These are phyloP conservation scores for Starmerella stigmatis DNA, from an alignment of 805 yeast genomes.

Conservation along the genomic window DNA sequence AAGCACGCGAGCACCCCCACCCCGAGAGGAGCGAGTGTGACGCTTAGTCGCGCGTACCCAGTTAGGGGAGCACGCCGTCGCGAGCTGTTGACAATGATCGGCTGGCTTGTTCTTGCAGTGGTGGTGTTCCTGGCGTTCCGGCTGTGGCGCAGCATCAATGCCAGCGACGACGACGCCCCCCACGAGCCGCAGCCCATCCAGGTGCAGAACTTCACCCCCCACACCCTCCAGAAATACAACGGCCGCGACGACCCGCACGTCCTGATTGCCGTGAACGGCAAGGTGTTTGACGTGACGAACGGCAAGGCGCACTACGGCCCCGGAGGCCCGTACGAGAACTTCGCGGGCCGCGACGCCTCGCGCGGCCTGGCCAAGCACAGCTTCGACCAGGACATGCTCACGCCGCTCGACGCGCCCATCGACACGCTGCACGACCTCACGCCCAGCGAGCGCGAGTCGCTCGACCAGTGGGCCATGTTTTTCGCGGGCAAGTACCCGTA, in stretches of 20 bases:
- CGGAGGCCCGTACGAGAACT: conserved; percentile 85
- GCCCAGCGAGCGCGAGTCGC: conserved; percentile 49
- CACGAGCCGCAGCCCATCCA: conserved; percentile 28
- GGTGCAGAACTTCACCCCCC: conserved; percentile 54
- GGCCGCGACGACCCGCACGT: conserved; percentile 72
- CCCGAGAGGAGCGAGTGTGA: neutral
- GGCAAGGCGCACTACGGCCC: conserved; percentile 90
- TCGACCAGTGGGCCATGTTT: conserved; percentile 77
- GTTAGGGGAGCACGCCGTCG: neutral
- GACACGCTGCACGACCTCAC: conserved; percentile 58
- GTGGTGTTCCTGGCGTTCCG: conserved; percentile 8
- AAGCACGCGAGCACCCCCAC: neutral
- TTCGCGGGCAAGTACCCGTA: conserved; percentile 71
- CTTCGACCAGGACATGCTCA: conserved; percentile 59
- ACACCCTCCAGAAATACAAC: conserved; percentile 59
- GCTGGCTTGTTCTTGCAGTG: conserved; percentile 10
- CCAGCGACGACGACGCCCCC: neutral
- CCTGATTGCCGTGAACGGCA: conserved; percentile 77
- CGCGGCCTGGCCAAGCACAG: conserved; percentile 84
- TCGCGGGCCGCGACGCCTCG: conserved; percentile 94
- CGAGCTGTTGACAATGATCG: neutral
- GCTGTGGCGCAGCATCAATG: conserved; percentile 3
- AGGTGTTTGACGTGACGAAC: conserved; percentile 68
- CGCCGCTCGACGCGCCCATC: conserved; percentile 63
- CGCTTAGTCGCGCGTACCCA: neutral